phyloP scores from a whole-genome alignment of 352 stramenopile genomes.

The Peronospora belbahrii region DNA sequence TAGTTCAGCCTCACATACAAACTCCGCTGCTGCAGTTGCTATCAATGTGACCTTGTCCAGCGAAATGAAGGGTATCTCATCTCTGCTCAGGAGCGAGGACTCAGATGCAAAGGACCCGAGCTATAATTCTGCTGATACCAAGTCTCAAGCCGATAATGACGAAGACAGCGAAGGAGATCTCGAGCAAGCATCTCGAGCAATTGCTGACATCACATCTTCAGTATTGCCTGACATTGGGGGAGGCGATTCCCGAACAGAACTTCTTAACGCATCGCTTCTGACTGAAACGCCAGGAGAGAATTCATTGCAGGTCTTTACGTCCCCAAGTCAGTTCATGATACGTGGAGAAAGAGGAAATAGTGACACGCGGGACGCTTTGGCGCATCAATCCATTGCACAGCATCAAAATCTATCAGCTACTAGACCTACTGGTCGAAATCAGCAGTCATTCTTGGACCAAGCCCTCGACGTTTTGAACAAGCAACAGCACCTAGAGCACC shows the following conservation, averaged over 20 bases:
- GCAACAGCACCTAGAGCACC: conserved; percentile 31
- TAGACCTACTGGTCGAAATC: conserved; percentile 5
- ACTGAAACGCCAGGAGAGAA: conserved; percentile 7
- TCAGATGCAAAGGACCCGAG: conserved; percentile 20
- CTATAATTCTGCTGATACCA: conserved; percentile 17
- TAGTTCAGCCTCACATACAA: neutral
- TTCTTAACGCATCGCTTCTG: conserved; percentile 14
- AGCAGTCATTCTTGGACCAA: conserved; percentile 38
- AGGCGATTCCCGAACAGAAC: conserved; percentile 10
- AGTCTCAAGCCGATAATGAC: conserved; percentile 15
- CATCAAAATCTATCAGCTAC: conserved; percentile 1
- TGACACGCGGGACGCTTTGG: conserved; percentile 3
- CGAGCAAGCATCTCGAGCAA: conserved; percentile 27
- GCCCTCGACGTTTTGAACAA: conserved; percentile 39
- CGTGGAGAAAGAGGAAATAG: conserved; percentile 4
- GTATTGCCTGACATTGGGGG: conserved; percentile 22
- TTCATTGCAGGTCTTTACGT: neutral
- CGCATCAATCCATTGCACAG: neutral
- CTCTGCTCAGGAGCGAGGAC: conserved; percentile 27
- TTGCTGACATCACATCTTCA: conserved; percentile 33
- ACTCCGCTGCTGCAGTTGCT: neutral
- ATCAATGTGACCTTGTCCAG: conserved; percentile 10
- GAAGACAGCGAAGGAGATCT: conserved; percentile 31
- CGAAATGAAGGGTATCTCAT: conserved; percentile 31
- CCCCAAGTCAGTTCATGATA: conserved; percentile 12